phyloP scores from a whole-genome alignment of 2,329 filamentous ascomycete genomes.

The Graphilbum ipis-grandicollis region DNA sequence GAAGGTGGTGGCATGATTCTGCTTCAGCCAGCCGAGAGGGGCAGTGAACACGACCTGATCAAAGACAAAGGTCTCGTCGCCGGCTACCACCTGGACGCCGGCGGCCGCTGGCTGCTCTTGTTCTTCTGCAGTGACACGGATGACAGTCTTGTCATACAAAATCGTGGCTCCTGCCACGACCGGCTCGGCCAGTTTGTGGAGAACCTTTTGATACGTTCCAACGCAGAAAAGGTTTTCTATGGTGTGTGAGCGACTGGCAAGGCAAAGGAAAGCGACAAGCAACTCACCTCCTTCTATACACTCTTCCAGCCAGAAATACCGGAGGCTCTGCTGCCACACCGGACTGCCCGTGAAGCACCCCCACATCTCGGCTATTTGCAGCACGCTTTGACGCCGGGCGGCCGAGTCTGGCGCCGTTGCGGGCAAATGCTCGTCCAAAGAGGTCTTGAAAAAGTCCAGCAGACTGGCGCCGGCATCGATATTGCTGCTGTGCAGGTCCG shows the following conservation, averaged over 20 bases:
- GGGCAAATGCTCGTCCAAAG: slow-evolving; percentile 27
- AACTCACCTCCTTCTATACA: slow-evolving; percentile 50
- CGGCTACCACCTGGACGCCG: slow-evolving; percentile 24
- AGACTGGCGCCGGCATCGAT: slow-evolving; percentile 31
- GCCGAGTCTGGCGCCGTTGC: slow-evolving; percentile 22
- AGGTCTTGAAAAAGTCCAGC: slow-evolving; percentile 32
- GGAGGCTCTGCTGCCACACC: slow-evolving; percentile 47
- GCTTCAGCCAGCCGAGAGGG: slow-evolving; percentile 53
- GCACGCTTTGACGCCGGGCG: slow-evolving; percentile 23
- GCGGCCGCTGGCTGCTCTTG: too few species aligned
- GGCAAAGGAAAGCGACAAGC: not conserved
- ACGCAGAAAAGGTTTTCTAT: slow-evolving; percentile 42
- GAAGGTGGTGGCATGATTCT: slow-evolving; percentile 36
- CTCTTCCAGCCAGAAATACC: slow-evolving; percentile 65
- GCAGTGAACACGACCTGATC: slow-evolving; percentile 53
- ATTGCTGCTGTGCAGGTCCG: slow-evolving; percentile 34
- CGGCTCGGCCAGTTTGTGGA: slow-evolving; percentile 39
- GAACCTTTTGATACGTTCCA: slow-evolving; percentile 39
- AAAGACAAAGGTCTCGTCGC: slow-evolving; percentile 31
- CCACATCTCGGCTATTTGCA: slow-evolving; percentile 46
- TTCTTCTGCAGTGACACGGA: slow-evolving; percentile 18
- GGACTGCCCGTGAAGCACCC: slow-evolving; percentile 54
- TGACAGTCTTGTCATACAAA: slow-evolving; percentile 28
- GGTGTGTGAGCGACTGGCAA: slow-evolving; percentile 2
- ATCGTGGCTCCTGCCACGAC: slow-evolving; percentile 38